Percentiles rank a stretch among this genome's conserved stretches.
phyloP scores from a whole-genome alignment of 208 protist genomes.

The Leptomonas seymouri region DNA sequence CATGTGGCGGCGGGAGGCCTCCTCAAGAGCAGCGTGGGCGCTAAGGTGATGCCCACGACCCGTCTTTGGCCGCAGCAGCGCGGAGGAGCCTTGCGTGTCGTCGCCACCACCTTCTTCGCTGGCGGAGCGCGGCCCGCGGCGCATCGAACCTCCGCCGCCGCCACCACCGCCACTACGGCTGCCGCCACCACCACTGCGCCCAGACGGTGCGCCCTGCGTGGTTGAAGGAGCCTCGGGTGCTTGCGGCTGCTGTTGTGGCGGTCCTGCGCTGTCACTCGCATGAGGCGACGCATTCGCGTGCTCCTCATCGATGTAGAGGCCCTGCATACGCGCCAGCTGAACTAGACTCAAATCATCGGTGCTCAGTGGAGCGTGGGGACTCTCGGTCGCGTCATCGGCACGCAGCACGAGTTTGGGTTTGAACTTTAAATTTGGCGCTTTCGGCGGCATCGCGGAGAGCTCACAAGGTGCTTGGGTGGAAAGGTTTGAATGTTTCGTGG shows the following conservation, averaged over 20 bases:
- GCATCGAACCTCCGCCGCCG: not conserved
- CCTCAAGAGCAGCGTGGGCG: constrained; percentile 40
- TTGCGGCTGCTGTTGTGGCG: not conserved
- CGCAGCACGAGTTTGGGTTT: constrained; percentile 62
- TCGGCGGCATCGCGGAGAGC: constrained; percentile 55
- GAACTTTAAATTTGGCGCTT: constrained; percentile 70
- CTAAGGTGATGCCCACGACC: constrained; percentile 24
- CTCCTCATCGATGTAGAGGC: constrained; percentile 41
- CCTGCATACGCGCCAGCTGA: constrained; percentile 62
- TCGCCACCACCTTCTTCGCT: not conserved
- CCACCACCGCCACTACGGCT: constrained; percentile 8
- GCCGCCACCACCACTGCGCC: constrained; percentile 19
- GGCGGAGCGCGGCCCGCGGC: not conserved
- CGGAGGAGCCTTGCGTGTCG: constrained; percentile 2
- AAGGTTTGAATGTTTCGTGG: not conserved
- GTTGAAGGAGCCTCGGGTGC: not conserved
- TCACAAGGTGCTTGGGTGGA: not conserved
- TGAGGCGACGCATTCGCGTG: not conserved
- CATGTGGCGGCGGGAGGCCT: constrained; percentile 39
- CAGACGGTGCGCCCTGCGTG: not conserved
- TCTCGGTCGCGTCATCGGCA: constrained; percentile 23
- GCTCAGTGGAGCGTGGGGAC: constrained; percentile 5
- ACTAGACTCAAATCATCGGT: constrained; percentile 48
- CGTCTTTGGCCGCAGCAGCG: constrained; percentile 24
- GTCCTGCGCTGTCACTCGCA: not conserved